Base-by-base conservation (phyloP, 768 basidiomycete species). In the Lactarius hatsudake region DNA sequence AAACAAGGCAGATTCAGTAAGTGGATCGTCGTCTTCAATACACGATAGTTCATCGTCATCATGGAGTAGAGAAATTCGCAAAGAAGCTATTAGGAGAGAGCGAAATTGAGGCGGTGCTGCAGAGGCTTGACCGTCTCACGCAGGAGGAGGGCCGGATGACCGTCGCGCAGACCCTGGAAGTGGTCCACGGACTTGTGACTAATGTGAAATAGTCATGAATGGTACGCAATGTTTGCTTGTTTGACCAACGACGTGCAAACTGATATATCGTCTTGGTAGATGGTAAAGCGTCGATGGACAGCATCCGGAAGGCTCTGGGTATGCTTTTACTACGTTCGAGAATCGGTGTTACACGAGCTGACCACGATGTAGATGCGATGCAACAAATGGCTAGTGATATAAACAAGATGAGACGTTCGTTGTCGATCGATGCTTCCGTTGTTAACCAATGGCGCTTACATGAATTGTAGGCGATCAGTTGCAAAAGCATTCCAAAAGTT, bases 51-150 rank as follows among this genome's bases (percentile, higher is more conserved):
- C 17, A 65, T 18, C 6, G 1, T 5, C 5, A 32, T 13, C 12
- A 38, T 12, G 36, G 36, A 38, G 15, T 56, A 64, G 64, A 42
- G 20, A 64, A 59, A 42, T 42, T 64, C 15, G 28, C 42, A n/a
- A 59, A 28, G 57, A 53, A 58, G 28, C 36, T 64, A 5, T 8
- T 59, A 6, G 64, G 64, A 40, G 57, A 64, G 20, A 64, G 59
- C 15, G 64, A 59, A 0, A 59, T 64, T 1, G 36, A 59, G 8
- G 48, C 36, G 2, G 26, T n/a, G 3, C 20, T 59, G 13, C 17
- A 32, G 57, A 59, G 58, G 36, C 23, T 64, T 1, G 38, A 54
- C 28, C 51, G 38, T 18, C 64, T 65, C n/a, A 60, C 59, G 0
- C 28, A 42, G 28, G 59, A 65, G 17, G 64, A 65, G n/a, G 40